A percentile compares a stretch with the other conserved stretches of the same genome.
Conservation (phyloP, 768 basidiomycete species). For the Leccinum boreale region DNA sequence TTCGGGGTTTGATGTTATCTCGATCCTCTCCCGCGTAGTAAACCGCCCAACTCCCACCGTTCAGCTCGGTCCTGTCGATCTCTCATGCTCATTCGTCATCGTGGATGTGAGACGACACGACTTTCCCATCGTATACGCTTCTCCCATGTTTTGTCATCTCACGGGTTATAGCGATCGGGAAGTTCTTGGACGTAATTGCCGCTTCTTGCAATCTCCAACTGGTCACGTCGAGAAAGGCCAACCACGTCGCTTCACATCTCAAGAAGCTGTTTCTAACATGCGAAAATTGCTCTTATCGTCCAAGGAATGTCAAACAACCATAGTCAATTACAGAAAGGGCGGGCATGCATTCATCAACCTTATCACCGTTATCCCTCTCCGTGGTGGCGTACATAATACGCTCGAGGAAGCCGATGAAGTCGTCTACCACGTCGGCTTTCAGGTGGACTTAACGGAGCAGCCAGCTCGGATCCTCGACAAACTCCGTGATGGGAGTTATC, state of each 20-base stretch:
- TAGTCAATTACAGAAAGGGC: slow-evolving; percentile 87
- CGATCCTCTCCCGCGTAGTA: slow-evolving; percentile 75
- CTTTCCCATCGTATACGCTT: slow-evolving; percentile 86
- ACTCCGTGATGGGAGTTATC: slow-evolving; percentile 71
- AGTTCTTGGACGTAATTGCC: slow-evolving; percentile 87
- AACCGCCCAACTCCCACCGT: slow-evolving; percentile 72
- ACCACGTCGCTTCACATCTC: slow-evolving; percentile 57
- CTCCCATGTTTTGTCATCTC: slow-evolving; percentile 73
- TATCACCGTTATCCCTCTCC: slow-evolving; percentile 85
- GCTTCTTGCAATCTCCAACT: slow-evolving; percentile 81
- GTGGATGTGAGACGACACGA: slow-evolving; percentile 82
- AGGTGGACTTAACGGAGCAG: slow-evolving; percentile 88
- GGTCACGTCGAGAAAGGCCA: slow-evolving; percentile 52
- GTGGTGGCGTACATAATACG: slow-evolving; percentile 49
- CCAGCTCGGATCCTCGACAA: slow-evolving; percentile 80
- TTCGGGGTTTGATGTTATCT: slow-evolving; percentile 88
- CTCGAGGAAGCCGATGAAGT: slow-evolving; percentile 64
- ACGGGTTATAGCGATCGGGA: slow-evolving; percentile 76
- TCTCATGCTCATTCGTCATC: slow-evolving; percentile 90
- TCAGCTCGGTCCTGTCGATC: slow-evolving; percentile 85
- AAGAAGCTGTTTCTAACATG: slow-evolving; percentile 63
- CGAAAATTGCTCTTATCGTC: slow-evolving; percentile 61
- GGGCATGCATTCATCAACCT: slow-evolving; percentile 89
- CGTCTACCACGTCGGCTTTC: slow-evolving; percentile 91
- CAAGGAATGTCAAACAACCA: slow-evolving; percentile 84